phyloP scores from a whole-genome alignment of 176 grass and related monocot species.

The Poa pratensis region DNA sequence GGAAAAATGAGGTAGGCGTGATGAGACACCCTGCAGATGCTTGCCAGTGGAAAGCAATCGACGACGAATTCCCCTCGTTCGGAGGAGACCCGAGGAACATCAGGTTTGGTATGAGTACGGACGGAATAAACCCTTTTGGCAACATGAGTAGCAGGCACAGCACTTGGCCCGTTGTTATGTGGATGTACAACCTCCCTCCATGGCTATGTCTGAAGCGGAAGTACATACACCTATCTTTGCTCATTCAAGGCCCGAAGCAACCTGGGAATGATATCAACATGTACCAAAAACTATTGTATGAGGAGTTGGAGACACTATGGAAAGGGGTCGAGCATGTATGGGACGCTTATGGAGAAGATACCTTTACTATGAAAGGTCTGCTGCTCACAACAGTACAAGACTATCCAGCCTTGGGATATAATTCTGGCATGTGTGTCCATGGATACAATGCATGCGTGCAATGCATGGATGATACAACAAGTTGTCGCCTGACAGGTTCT shows the following conservation, averaged over 20 bases:
- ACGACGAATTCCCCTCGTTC: background rate
- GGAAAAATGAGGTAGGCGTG: background rate
- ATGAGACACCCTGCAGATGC: constrained; percentile 4
- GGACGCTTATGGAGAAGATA: background rate
- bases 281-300: background rate
- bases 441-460: background rate
- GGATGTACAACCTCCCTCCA: background rate
- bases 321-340: background rate
- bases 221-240: background rate
- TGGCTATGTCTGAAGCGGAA: background rate
- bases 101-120: constrained; percentile 1
- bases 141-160: background rate
- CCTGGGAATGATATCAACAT: background rate
- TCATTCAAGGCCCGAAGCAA: background rate
- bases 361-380: background rate
- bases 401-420: background rate
- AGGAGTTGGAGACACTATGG: background rate
- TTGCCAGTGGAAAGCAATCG: background rate
- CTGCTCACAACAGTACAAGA: no score
- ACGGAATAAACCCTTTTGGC: background rate
- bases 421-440: background rate
- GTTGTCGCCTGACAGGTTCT: background rate
- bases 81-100: background rate
- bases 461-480: background rate
- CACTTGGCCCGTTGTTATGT: background rate